Evolutionary conservation across 257 asterid species (phyloP).

Genomic region (Misopates orontium): DNA sequence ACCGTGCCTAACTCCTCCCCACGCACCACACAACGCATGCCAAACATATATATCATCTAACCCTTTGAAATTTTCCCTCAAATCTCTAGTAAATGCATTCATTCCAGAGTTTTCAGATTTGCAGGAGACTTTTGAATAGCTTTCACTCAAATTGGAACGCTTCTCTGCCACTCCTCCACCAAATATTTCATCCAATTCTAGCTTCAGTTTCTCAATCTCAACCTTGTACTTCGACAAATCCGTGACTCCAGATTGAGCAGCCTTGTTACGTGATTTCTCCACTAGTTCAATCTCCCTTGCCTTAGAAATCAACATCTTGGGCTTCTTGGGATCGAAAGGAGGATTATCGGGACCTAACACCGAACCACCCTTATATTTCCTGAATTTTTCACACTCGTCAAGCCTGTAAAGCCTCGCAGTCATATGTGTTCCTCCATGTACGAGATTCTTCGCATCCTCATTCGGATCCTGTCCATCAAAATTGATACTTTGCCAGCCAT

Average conservation of each 20-base stretch:
- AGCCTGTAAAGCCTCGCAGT: constrained; percentile 68
- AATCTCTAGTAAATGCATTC: constrained; percentile 58
- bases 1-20: constrained; percentile 80
- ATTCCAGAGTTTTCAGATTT: constrained; percentile 39
- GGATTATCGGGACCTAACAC: constrained; percentile 45
- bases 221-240: constrained; percentile 40
- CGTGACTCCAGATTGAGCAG: constrained; percentile 37
- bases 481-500: constrained; percentile 78
- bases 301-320: constrained; percentile 59
- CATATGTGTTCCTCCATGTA: constrained; percentile 66
- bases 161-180: constrained; percentile 33
- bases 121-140: constrained; percentile 35
- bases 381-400: constrained; percentile 64
- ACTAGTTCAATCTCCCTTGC: constrained; percentile 72
- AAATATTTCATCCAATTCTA: constrained; percentile 49
- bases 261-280: constrained; percentile 63
- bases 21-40: constrained; percentile 76
- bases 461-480: constrained; percentile 45
- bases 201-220: constrained; percentile 31
- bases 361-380: constrained; percentile 50
- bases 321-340: constrained; percentile 53
- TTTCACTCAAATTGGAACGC: constrained; percentile 24
- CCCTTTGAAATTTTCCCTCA: constrained; percentile 59
- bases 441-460: constrained; percentile 57
- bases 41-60: constrained; percentile 70